These are phyloP conservation scores for Schwanniomyces yamadae DNA, from an alignment of 805 yeast species.

Conservation along the genomic window DNA sequence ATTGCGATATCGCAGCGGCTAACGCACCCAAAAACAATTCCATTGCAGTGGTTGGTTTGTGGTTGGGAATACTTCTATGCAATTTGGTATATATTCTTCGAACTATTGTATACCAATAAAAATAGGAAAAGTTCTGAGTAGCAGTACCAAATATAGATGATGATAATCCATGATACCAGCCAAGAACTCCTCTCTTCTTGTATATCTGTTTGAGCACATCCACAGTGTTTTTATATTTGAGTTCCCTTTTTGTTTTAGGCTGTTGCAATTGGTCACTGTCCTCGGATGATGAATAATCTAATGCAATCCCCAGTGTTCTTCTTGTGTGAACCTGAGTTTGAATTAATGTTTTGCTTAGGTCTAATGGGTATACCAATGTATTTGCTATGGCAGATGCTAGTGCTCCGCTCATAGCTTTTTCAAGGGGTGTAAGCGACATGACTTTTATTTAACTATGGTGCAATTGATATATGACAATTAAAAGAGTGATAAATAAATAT, in stretches of 20 bases:
- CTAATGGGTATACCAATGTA: slow-evolving; percentile 76
- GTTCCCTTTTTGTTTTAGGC: slow-evolving; percentile 18
- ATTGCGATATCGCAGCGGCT: slow-evolving; percentile 80
- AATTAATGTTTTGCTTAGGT: slow-evolving; percentile 70
- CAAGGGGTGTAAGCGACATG: slow-evolving; percentile 64
- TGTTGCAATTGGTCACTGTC: slow-evolving; percentile 7
- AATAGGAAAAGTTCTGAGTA: slow-evolving; percentile 76
- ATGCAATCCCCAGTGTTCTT: slow-evolving; percentile 2
- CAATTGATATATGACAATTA: not conserved
- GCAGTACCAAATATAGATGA: slow-evolving; percentile 71
- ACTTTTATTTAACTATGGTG: slow-evolving; percentile 1
- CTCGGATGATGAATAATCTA: slow-evolving; percentile 2
- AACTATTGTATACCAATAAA: slow-evolving; percentile 82
- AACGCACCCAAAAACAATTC: slow-evolving; percentile 74
- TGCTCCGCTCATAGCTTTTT: slow-evolving; percentile 80
- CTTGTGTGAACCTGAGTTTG: slow-evolving; percentile 61
- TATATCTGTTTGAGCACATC: slow-evolving; percentile 65
- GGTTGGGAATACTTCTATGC: slow-evolving; percentile 33
- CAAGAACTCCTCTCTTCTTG: slow-evolving; percentile 57
- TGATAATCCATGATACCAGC: slow-evolving; percentile 71
- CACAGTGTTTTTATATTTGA: slow-evolving; percentile 52
- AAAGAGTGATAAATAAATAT: too few relatives aligned
- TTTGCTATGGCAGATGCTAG: slow-evolving; percentile 80
- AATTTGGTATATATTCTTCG: slow-evolving; percentile 52
- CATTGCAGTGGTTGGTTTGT: slow-evolving; percentile 52